Evolutionary conservation across 768 basidiomycete species (phyloP).

Genomic region (Serendipita sp.): DNA sequence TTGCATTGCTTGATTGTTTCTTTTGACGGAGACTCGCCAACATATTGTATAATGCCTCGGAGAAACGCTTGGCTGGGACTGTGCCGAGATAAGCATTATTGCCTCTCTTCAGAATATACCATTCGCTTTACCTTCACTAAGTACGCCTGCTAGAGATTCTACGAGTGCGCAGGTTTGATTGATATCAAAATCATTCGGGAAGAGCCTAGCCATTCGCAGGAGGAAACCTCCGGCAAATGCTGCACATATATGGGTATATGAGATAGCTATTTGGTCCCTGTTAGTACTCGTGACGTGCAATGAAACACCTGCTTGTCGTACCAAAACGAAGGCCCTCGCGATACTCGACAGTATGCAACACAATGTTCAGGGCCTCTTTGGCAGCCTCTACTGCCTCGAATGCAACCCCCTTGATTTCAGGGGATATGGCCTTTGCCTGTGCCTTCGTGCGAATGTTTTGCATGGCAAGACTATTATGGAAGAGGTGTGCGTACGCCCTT

Average conservation of each 20-base stretch:
- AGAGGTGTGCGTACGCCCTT: constrained; percentile 12
- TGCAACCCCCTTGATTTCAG: constrained; percentile 12
- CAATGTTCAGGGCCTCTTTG: constrained; percentile 12
- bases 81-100: background rate
- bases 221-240: constrained; percentile 14
- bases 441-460: constrained; percentile 9
- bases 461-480: constrained; percentile 11
- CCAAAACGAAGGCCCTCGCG: constrained; percentile 12
- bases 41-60: constrained; percentile 11
- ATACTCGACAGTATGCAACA: constrained; percentile 11
- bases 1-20: background rate
- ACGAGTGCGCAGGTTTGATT: constrained; percentile 11
- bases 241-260: constrained; percentile 14
- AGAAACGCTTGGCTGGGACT: constrained; percentile 12
- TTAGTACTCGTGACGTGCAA: background rate
- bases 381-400: constrained; percentile 11
- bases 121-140: constrained; percentile 10
- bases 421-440: constrained; percentile 10
- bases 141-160: constrained; percentile 9
- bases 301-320: background rate
- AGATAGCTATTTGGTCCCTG: constrained; percentile 4
- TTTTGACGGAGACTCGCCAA: constrained; percentile 9
- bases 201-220: constrained; percentile 12
- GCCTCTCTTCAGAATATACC: background rate
- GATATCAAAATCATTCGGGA: constrained; percentile 11